Evolutionary conservation across 1,139 yeast species (phyloP).

Genomic region (Pneumocystis murina): DNA sequence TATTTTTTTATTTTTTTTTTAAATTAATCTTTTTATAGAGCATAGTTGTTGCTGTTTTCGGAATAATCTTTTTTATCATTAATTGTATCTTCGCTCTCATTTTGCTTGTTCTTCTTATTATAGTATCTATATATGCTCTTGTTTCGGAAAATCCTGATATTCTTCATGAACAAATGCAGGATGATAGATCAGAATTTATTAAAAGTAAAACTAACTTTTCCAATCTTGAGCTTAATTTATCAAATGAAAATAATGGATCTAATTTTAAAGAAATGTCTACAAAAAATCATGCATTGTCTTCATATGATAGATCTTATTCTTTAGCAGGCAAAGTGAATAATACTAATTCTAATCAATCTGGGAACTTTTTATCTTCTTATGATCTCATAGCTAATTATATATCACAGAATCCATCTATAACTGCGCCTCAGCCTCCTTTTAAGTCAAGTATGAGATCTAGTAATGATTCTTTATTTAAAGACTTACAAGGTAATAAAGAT

Average conservation of each 20-base stretch:
- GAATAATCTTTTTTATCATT: conserved; percentile 74
- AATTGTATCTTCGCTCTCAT: conserved; percentile 82
- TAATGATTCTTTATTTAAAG: background rate
- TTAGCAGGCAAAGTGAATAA: background rate
- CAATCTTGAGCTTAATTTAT: conserved; percentile 8
- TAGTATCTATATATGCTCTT: conserved; percentile 73
- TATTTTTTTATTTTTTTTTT: background rate
- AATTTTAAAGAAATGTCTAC: background rate
- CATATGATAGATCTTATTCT: background rate
- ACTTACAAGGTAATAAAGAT: background rate
- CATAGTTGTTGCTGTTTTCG: conserved; percentile 81
- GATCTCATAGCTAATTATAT: background rate
- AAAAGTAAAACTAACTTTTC: conserved; percentile 34
- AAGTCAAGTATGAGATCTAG: background rate
- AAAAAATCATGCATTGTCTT: background rate
- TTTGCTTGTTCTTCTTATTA: conserved; percentile 59
- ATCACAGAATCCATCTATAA: background rate
- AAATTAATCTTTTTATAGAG: conserved; percentile 55
- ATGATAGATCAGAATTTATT: conserved; percentile 86
- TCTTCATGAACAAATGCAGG: conserved; percentile 91
- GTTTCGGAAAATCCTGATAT: conserved; percentile 87
- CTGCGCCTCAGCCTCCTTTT: background rate
- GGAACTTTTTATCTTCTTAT: background rate
- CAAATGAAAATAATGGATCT: background rate
- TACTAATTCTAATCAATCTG: background rate